Evolutionary conservation across 164 flowering plant genomes (phyloP), one percentile per base, ranked within the genome.

Genomic region (Piper longum): DNA sequence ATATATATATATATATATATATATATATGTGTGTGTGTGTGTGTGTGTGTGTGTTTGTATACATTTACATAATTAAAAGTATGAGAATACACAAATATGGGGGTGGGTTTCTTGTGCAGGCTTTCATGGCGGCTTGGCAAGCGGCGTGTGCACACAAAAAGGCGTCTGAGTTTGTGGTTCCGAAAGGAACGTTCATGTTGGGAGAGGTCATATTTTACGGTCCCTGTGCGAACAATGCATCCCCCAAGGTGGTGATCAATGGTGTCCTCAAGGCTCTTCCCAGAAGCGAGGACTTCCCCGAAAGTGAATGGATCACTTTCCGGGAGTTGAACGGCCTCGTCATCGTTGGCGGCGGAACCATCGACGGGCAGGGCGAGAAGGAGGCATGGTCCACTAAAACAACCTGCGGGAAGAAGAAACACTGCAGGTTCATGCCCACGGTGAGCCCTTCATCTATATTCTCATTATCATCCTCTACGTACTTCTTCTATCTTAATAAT

Each of bases 71-170:
- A 13, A 13, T 60, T 43, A 41, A 5, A 41, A 26, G 36, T 26
- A 0, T 26, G 1, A 26, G 36, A 26, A 26, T 26, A 26, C 36
- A 26, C 36, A 26, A 26, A 26, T 26, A 26, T 26, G 36, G 36
- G 36, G 1, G 36, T 26, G 6, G 6, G 43, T 42, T 3, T 5
- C 18, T 16, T 43, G 4, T 61, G 54, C 41, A 65, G 67, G 67
- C 67, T 18, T 65, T 65, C 52, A n/a, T 57, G 51, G 52, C 14
- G 11, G 54, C 67, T n/a, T 65, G 67, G 67, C n/a, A 40, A 0
- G 67, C 17, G 9, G 67, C 67, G 14, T 65, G 67, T 14, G 48
- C 61, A 13, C 42, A 8, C 60, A 41, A 41, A 11, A 61, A 61
- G 12, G 17, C 19, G 1, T 0, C 43, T 5, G 9, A 41, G 3